Percentiles rank a stretch among this genome's conserved stretches.
These are phyloP conservation scores for Hypericum perforatum DNA, from an alignment of 345 rosid genomes.

Conservation along the genomic window DNA sequence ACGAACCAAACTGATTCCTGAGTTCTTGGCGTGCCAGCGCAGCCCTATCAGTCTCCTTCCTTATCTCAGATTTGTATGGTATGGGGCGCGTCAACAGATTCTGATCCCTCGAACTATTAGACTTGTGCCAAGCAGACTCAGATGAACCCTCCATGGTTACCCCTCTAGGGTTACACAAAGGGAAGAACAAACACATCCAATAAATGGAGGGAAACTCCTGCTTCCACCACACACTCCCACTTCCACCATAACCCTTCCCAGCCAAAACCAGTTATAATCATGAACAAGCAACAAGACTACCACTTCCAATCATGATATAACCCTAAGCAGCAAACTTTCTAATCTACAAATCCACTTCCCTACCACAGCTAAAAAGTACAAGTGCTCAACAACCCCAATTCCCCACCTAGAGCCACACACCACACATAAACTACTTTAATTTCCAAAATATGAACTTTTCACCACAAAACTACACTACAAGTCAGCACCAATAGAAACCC, in stretches of 20 bases:
- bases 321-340: slow-evolving; percentile 3
- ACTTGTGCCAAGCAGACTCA: slow-evolving; percentile 49
- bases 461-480: slow-evolving; percentile 16
- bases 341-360: slow-evolving; percentile 14
- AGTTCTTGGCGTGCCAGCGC: slow-evolving; percentile 38
- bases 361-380: slow-evolving; percentile 8
- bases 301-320: slow-evolving; percentile 14
- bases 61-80: slow-evolving; percentile 25
- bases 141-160: slow-evolving; percentile 78
- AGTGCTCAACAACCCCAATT: slow-evolving; percentile 7
- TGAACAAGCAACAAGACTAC: slow-evolving; percentile 6
- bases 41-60: slow-evolving; percentile 36
- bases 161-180: slow-evolving; percentile 30
- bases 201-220: slow-evolving; percentile 27
- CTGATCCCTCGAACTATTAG: slow-evolving; percentile 49
- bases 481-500: slow-evolving; percentile 13
- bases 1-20: slow-evolving; percentile 40
- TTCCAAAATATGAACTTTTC: slow-evolving; percentile 10
- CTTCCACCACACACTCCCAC: slow-evolving; percentile 24
- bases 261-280: slow-evolving; percentile 32
- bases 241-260: slow-evolving; percentile 34
- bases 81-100: slow-evolving; percentile 19
- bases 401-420: neutral
- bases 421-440: neutral
- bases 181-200: slow-evolving; percentile 26